Base-by-base conservation (phyloP, 139 green algal species). In the Chlorella ohadii region DNA sequence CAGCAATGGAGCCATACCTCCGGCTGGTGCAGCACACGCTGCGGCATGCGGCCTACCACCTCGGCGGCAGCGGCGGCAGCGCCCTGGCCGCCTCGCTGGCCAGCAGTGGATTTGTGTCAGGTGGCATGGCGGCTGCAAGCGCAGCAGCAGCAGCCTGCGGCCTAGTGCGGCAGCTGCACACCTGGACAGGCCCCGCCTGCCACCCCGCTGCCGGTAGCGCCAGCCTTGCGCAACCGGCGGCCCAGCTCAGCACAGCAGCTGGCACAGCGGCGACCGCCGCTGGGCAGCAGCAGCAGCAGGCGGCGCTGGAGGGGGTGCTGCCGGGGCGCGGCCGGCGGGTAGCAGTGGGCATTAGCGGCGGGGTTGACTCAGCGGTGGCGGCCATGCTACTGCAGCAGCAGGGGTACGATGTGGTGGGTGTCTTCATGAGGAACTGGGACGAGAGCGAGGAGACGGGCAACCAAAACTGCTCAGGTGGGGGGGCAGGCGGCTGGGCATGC, bases 401-500 rank as follows among this genome's bases (percentile, higher is more conserved):
- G 80, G 94, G 77, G 31, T 56, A 88, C 78, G 76, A 93, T 3
- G 87, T 97, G 73, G 83, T 93, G 59, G 92, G 91, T 22, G 77
- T 96, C 36, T 94, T 93, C 90, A 96, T 96, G 94, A 88, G 90
- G 82, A 97, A 95, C 82, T 98, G 95, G 95, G 95, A 97, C 70
- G 89, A 91, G 64, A 71, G 73, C 33, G 95, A 98, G 85, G 93
- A 96, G 80, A 78, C 31, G 0, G 94, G 90, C 61, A 91, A 93
- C 77, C 56, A 81, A 23, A 90, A 91, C 86, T 92, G 90, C 78
- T 88, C 77, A 0, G 76, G 76, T 82, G 76, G 33, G 70, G 39
- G 22, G 27, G 70, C 1, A 22, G 63, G 28, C 28, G 44, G 44
- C 44, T 51, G 44, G n/a, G n/a, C n/a, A n/a, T n/a, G n/a, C n/a